Base-by-base conservation (phyloP, 371 early-diverging fungal species). In the Saksenaea oblongispora region DNA sequence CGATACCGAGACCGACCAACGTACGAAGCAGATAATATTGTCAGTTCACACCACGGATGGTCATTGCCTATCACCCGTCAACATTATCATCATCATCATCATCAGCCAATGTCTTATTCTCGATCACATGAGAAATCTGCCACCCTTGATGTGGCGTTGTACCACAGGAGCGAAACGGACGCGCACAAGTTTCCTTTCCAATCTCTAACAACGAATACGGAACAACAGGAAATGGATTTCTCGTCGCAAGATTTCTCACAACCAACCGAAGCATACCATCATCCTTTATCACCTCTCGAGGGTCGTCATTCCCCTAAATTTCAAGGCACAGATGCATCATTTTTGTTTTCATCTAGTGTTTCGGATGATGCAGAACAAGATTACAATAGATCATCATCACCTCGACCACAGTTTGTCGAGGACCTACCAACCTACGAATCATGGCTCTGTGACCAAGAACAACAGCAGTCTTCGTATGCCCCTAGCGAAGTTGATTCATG, bases 171-270 rank as follows among this genome's bases (percentile, higher is more conserved):
- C 51, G 51, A 47, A 22, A 47, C 51, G 22, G 22, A 47, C 18
- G 51, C 51, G 22, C 51, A 47, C 51, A 47, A 47, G 11, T 8
- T 18, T 5, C 24, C 51, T 22, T 10, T 22, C 18, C 24, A 10
- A 10, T 11, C 24, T 22, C 22, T 22, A 22, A 22, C 22, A 3
- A 22, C 51, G 1, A 22, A 3, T 44, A 7, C 7, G 10, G 18
- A 47, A 1, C 51, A 22, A 47, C 17, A 47, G 24, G 51, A 10
- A 47, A 47, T 26, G 51, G 26, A 47, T 22, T 47, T n/a, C 70
- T 91, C 95, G 2, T 86, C 94, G 9, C 94, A 96, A 2, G 98
- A 98, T 85, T 84, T 88, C 55, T 82, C 82, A 54, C 96, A 98
- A 73, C 82, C 22, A 11, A 47, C 22, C 51, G 22, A 47, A 18